Evolutionary conservation across 345 rosid species (phyloP).

Genomic region (Chamaenerion angustifolium): DNA sequence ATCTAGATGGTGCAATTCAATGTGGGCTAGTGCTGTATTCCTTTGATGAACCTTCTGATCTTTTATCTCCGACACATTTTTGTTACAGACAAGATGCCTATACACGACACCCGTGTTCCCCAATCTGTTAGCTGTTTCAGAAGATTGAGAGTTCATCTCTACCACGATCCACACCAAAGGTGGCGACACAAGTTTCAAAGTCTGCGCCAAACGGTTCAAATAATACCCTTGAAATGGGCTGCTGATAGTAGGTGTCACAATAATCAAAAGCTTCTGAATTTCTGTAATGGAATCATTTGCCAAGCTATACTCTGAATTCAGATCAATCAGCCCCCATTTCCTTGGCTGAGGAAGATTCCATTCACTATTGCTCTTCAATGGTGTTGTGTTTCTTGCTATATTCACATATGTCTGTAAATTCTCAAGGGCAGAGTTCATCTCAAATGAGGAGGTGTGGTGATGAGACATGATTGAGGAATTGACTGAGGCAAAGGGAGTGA

Average conservation of each 20-base stretch:
- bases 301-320: neutral
- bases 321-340: neutral
- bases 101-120: slow-evolving; percentile 41
- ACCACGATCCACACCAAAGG: slow-evolving; percentile 64
- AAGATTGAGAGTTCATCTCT: slow-evolving; percentile 43
- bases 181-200: slow-evolving; percentile 33
- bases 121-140: slow-evolving; percentile 37
- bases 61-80: slow-evolving; percentile 30
- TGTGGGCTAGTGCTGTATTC: slow-evolving; percentile 47
- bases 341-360: neutral
- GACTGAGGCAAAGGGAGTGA: slow-evolving; percentile 26
- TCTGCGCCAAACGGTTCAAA: slow-evolving; percentile 35
- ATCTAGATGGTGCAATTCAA: slow-evolving; percentile 45
- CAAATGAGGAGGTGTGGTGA: slow-evolving; percentile 25
- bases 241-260: slow-evolving; percentile 37
- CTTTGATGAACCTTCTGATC: slow-evolving; percentile 40
- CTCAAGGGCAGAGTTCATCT: slow-evolving; percentile 15
- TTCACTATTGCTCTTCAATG: neutral
- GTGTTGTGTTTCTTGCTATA: slow-evolving; percentile 1
- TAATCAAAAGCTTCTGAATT: slow-evolving; percentile 35
- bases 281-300: slow-evolving; percentile 10
- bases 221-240: slow-evolving; percentile 31
- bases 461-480: slow-evolving; percentile 16
- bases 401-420: slow-evolving; percentile 6
- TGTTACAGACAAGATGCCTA: slow-evolving; percentile 44